Evolutionary conservation across 768 basidiomycete species (phyloP), one percentile per base, ranked within the genome.

Genomic region (Boletus sp.): DNA sequence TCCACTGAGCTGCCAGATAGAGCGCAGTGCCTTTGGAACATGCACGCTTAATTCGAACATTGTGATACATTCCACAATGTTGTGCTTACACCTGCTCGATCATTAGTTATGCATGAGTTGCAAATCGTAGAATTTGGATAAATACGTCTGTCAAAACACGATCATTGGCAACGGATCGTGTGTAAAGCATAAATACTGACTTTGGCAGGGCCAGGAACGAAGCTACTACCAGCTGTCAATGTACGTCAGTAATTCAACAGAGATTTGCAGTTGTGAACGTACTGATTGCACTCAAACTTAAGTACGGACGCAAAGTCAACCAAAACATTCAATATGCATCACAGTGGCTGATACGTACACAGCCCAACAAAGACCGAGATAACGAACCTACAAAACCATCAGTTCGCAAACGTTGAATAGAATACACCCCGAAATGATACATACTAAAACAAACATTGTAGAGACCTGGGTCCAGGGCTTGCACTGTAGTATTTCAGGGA

Each of bases 401-500:
- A 56, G 11, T 37, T 24, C 3, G 28, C 30, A 18, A 2, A 10
- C 24, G 11, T 41, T 8, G 2, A 18, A 36, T 10, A 6, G 12
- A n/a, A 9, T 20, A 3, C 5, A 32, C 14, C 11, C 1, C 7
- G 2, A 1, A 29, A 4, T 6, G 12, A 15, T 14, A 45, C 60
- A 1, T 7, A 62, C 60, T 6, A 62, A 5, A 18, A 62, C 7
- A 36, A 62, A 62, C 1, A 62, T 18, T 0, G 30, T 41, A 4
- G 60, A 62, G 30, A 61, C 48, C 60, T 50, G 42, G 32, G 59
- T 56, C 59, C 60, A 62, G 0, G 20, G n/a, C 44, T 7, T 46
- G 7, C 32, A 8, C 60, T 61, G n/a, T 18, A 2, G 2, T 1
- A 24, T 1, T 12, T 52, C 10, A 56, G n/a, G 2, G 4, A 28